Evolutionary conservation across 116 monocot genomes (phyloP).

Genomic region (Iris pallida): DNA sequence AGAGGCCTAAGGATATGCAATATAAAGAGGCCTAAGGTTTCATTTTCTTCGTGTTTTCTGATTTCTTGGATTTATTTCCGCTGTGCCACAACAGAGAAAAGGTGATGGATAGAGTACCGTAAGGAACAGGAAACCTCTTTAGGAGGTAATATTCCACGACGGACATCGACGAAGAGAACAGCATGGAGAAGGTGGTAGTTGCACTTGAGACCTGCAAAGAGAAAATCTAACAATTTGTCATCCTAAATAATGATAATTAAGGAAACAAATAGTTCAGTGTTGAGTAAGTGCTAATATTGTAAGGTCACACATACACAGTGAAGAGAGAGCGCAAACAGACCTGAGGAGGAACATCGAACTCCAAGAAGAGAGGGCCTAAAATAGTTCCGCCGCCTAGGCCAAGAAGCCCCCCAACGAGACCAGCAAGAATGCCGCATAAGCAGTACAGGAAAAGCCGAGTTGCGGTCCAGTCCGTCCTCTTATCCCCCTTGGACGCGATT

Average conservation of each 20-base stretch:
- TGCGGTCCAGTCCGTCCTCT: slow-evolving; percentile 47
- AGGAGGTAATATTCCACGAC: slow-evolving; percentile 64
- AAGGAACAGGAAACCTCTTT: slow-evolving; percentile 65
- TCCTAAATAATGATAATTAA: not conserved
- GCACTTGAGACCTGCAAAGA: slow-evolving; percentile 60
- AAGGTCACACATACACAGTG: too few species aligned
- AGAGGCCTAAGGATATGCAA: too few species aligned
- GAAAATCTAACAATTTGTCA: too few species aligned
- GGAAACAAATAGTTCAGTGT: not conserved
- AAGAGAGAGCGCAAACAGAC: slow-evolving; percentile 10
- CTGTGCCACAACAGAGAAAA: too few species aligned
- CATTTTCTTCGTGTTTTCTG: too few species aligned
- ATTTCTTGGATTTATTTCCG: too few species aligned
- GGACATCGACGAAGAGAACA: slow-evolving; percentile 77
- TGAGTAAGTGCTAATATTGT: not conserved
- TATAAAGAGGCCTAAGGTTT: too few species aligned
- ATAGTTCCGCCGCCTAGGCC: slow-evolving; percentile 78
- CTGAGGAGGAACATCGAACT: slow-evolving; percentile 73
- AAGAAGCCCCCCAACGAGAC: slow-evolving; percentile 68
- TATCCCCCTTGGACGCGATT: slow-evolving; percentile 58
- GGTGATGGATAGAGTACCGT: slow-evolving; percentile 27
- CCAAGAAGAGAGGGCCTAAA: slow-evolving; percentile 68
- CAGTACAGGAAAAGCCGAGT: slow-evolving; percentile 55
- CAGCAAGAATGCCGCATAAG: slow-evolving; percentile 51
- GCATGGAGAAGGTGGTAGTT: slow-evolving; percentile 72